Base-by-base conservation (phyloP, 176 grass and related monocot species). In the Triticum urartu region DNA sequence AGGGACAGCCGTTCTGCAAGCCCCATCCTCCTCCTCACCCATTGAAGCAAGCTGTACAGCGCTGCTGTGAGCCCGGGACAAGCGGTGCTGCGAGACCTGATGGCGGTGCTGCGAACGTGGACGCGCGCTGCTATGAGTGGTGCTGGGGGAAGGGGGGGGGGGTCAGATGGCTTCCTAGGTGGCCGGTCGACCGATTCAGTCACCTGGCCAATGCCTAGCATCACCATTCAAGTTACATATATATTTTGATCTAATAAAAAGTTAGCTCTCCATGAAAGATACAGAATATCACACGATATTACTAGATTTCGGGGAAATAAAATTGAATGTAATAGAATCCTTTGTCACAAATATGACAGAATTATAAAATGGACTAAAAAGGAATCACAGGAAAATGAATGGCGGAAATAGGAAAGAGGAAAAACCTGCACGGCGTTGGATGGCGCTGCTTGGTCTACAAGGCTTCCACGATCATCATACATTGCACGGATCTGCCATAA, bases 381-480 rank as follows among this genome's bases (percentile, higher is more conserved):
- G 28, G 80, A 84, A 78, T 43, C 28, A 52, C 12, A 10, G 10
- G 30, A 43, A 30, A 70, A 20, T 4, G 76, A 81, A 61, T 65
- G 21, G 7, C 43, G 60, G 63, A 84, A 73, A 26, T 28, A 58
- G 64, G 25, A 10, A 40, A 58, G 84, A 58, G 84, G 28, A 13
- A 60, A 79, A 81, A 95, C 96, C 96, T 98, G 96, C 83, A 98
- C 92, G 2, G 96, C 93, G 1, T 89, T 94, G 48, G 96, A 98
- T 86, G 96, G 96, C 74, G 91, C 90, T 68, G 92, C 93, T 89
- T 95, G 83, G 52, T 95, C 96, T 50, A 95, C 94, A 79, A 81
- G 93, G 8, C 20, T 85, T 84, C 93, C 96, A 85, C 84, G 68
- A 61, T 98, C 96, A 82, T 95, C 96, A 87, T 95, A 98, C 96